Conservation (phyloP, 139 green algal species). For the Prasinococcaceae sp. region DNA sequence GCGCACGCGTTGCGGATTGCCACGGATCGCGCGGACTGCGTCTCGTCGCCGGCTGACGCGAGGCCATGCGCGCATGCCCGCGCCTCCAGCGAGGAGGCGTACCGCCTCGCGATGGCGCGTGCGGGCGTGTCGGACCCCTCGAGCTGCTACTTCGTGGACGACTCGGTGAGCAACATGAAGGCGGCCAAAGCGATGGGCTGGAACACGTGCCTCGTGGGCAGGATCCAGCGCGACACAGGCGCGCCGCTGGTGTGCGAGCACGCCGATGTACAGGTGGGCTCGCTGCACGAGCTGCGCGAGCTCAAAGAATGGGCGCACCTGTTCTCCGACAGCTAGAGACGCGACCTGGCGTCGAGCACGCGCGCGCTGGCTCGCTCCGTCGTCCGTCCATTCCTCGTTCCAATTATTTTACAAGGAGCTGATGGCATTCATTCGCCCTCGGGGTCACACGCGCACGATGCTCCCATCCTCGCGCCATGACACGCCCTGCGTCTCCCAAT, state of each 20-base stretch:
- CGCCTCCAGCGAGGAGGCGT: constrained; percentile 2
- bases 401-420: no score
- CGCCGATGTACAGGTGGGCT: constrained; percentile 3
- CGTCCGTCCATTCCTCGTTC: no score
- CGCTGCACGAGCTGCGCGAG: constrained; percentile 6
- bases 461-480: no score
- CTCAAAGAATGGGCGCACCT: no score
- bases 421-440: no score
- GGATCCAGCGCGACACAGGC: not conserved
- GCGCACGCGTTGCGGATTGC: not conserved
- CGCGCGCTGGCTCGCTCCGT: no score
- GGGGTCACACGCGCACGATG: no score
- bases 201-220: constrained; percentile 7
- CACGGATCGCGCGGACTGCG: not conserved
- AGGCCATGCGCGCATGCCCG: not conserved
- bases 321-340: no score
- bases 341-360: no score
- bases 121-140: not conserved
- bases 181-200: constrained; percentile 11
- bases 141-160: constrained; percentile 12
- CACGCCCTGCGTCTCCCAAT: no score
- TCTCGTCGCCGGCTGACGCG: not conserved
- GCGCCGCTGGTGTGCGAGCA: not conserved
- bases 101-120: constrained; percentile 1
- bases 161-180: constrained; percentile 12